A percentile compares a stretch with the other conserved stretches of the same genome.
Evolutionary conservation across 179 eudicot genomes (phyloP).

Genomic region (Silene noctiflora): DNA sequence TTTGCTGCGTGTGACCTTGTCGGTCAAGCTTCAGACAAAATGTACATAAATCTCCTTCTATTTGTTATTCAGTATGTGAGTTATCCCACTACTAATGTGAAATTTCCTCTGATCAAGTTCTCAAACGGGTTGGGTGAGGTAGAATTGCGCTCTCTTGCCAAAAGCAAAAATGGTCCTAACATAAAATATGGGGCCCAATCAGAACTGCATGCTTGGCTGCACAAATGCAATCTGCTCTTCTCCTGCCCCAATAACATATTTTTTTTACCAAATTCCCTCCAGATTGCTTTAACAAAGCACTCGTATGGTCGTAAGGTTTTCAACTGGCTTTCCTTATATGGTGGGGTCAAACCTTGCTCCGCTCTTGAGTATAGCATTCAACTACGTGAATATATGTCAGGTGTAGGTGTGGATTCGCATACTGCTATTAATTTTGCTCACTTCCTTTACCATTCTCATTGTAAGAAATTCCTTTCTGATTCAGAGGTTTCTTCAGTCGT

Average conservation of each 20-base stretch:
- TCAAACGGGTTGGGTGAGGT: constrained; percentile 12
- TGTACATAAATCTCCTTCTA: constrained; percentile 31
- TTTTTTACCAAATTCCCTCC: constrained; percentile 28
- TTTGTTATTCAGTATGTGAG: constrained; percentile 17
- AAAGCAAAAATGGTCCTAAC: neutral
- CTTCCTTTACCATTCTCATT: constrained; percentile 31
- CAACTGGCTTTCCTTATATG: constrained; percentile 14
- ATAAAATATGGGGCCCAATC: constrained; percentile 14
- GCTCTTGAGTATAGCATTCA: constrained; percentile 15
- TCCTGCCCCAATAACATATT: constrained; percentile 18
- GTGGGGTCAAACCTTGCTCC: constrained; percentile 15
- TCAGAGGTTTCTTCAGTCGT: constrained; percentile 15
- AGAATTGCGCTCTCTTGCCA: neutral
- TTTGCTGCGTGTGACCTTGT: constrained; percentile 26
- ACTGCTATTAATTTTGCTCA: constrained; percentile 24
- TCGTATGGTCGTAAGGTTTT: neutral
- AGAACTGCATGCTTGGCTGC: constrained; percentile 36
- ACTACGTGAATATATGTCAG: neutral
- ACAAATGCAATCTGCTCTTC: constrained; percentile 32
- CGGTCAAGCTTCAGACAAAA: constrained; percentile 20
- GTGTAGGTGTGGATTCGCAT: neutral
- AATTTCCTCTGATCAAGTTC: constrained; percentile 27
- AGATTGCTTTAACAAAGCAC: constrained; percentile 21
- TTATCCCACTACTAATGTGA: neutral
- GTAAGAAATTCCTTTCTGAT: constrained; percentile 17